Percentiles rank a stretch among this genome's conserved stretches.
Conservation (phyloP, 768 basidiomycete species). For the Butyriboletus loyo region DNA sequence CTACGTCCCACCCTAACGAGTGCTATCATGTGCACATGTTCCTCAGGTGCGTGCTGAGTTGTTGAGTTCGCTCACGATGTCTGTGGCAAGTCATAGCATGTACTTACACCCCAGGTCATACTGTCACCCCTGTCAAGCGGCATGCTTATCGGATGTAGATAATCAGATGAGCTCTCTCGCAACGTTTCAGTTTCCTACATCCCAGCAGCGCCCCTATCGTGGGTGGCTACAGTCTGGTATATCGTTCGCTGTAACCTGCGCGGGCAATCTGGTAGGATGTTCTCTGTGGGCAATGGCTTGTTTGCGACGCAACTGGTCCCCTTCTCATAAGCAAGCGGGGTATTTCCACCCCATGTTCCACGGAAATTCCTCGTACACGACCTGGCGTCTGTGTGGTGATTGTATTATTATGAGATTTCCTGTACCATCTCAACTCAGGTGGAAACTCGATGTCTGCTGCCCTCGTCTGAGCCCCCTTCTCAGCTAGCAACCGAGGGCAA, state of each 20-base stretch:
- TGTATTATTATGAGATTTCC: constrained; percentile 1
- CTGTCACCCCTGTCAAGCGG: neutral
- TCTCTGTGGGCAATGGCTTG: neutral
- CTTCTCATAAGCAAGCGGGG: neutral
- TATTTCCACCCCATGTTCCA: neutral
- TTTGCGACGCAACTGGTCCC: neutral
- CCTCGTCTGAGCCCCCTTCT: constrained; percentile 2
- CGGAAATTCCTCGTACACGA: constrained; percentile 2
- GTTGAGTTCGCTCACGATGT: neutral
- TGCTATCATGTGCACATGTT: too few species aligned
- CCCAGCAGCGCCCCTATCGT: neutral
- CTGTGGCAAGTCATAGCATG: neutral
- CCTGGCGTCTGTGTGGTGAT: constrained; percentile 2
- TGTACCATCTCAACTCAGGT: neutral
- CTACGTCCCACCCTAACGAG: too few species aligned
- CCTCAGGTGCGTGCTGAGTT: neutral
- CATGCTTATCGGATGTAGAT: too few species aligned
- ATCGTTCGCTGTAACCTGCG: neutral
- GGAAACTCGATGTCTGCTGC: constrained; percentile 4
- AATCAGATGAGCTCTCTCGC: too few species aligned
- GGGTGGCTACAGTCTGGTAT: neutral
- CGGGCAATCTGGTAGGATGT: neutral
- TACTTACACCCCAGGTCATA: neutral
- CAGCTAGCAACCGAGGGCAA: neutral
- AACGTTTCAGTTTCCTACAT: too few species aligned